A percentile compares a stretch with the other conserved stretches of the same genome.
Evolutionary conservation across 768 basidiomycete species (phyloP).

Genomic region (Psilocybe tampanensis): DNA sequence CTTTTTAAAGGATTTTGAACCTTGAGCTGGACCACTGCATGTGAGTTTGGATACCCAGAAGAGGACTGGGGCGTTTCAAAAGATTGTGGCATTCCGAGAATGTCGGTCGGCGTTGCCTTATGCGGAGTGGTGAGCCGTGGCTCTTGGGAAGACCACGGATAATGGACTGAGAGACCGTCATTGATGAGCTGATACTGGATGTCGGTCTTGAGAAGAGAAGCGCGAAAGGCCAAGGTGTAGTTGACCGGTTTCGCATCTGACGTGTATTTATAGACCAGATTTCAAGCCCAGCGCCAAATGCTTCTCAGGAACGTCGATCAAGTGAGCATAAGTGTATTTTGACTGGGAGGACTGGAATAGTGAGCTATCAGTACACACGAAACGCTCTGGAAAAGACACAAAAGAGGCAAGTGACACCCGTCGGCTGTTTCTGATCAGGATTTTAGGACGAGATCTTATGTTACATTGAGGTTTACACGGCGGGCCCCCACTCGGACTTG

Average conservation of each 20-base stretch:
- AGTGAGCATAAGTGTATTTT: background rate
- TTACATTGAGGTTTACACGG: background rate
- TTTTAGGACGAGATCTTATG: background rate
- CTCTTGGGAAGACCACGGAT: constrained; percentile 3
- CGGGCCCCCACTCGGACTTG: constrained; percentile 1
- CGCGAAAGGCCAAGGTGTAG: background rate
- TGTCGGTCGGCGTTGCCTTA: constrained; percentile 1
- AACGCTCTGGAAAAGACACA: background rate
- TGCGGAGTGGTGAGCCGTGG: background rate
- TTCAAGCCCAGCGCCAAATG: constrained; percentile 2
- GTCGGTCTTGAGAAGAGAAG: background rate
- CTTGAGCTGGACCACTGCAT: background rate
- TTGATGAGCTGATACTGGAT: background rate
- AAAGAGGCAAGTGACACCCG: background rate
- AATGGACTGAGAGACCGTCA: background rate
- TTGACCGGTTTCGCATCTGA: constrained; percentile 2
- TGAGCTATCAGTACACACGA: background rate
- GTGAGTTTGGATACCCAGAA: background rate
- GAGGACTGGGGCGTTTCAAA: background rate
- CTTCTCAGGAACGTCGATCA: constrained; percentile 14
- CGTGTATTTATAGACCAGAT: constrained; percentile 2
- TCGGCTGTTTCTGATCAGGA: background rate
- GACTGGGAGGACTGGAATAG: background rate
- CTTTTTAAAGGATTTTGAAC: background rate
- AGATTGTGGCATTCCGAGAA: background rate